phyloP scores from a whole-genome alignment of 495 filamentous ascomycete species.

The Podospora australis region DNA sequence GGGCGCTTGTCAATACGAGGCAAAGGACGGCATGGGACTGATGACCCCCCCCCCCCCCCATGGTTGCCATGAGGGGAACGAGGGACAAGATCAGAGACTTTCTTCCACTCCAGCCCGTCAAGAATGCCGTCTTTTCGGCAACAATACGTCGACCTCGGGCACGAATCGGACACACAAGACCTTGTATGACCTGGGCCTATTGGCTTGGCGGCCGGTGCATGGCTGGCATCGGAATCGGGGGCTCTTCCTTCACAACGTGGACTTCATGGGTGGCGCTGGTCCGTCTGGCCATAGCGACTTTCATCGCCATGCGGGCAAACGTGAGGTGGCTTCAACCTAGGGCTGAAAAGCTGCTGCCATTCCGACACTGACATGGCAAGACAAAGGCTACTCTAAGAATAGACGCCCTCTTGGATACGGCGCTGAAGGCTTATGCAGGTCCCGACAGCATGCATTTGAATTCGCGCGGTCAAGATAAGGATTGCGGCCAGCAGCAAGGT shows the following conservation, averaged over 20 bases:
- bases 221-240: background rate
- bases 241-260: background rate
- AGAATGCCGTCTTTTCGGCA: background rate
- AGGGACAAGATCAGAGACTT: too few species aligned
- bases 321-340: background rate
- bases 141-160: background rate
- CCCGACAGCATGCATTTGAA: background rate
- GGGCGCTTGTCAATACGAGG: background rate
- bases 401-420: background rate
- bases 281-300: background rate
- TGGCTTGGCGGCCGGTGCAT: conserved; percentile 8
- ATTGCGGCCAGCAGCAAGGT: background rate
- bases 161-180: background rate
- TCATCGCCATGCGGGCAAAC: conserved; percentile 1
- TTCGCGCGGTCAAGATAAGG: background rate
- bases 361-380: background rate
- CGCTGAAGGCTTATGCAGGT: background rate
- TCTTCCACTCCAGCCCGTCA: too few species aligned
- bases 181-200: conserved; percentile 8
- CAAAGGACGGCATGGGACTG: too few species aligned
- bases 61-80: too few species aligned
- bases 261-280: background rate
- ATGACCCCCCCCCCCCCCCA: too few species aligned
- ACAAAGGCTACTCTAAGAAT: background rate
- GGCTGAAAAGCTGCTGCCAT: background rate